phyloP scores from a whole-genome alignment of 352 stramenopile genomes.

The Phytophthora boehmeriae region DNA sequence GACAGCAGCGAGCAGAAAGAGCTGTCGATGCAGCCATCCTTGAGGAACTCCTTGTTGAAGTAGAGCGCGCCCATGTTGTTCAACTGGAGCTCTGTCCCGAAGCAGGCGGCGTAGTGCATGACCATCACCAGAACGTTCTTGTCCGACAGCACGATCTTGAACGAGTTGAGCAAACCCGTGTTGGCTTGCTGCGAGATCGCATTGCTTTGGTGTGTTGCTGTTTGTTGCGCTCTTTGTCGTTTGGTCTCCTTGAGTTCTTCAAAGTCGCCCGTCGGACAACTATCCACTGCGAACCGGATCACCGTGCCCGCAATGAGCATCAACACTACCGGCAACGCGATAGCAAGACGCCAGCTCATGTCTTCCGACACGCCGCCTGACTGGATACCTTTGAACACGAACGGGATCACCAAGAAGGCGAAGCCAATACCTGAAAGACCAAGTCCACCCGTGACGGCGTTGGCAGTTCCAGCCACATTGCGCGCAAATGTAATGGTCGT shows the following conservation, averaged over 20 bases:
- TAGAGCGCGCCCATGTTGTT: conserved; percentile 96
- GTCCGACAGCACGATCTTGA: conserved; percentile 73
- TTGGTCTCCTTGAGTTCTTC: conserved; percentile 77
- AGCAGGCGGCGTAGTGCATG: conserved; percentile 93
- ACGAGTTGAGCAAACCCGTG: conserved; percentile 39
- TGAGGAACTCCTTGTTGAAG: conserved; percentile 91
- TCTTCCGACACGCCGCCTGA: conserved; percentile 62
- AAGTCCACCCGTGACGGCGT: conserved; percentile 92
- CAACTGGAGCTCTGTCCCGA: conserved; percentile 96
- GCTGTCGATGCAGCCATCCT: conserved; percentile 46
- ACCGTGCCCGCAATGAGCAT: conserved; percentile 81
- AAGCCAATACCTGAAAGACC: conserved; percentile 94
- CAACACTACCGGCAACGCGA: conserved; percentile 88
- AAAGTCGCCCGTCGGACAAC: conserved; percentile 94
- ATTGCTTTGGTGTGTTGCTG: conserved; percentile 28
- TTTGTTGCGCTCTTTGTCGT: conserved; percentile 62
- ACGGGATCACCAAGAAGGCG: conserved; percentile 89
- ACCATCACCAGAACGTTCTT: conserved; percentile 93
- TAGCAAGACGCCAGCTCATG: conserved; percentile 91
- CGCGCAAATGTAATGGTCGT: conserved; percentile 94
- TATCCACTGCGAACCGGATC: conserved; percentile 85
- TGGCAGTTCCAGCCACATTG: conserved; percentile 93
- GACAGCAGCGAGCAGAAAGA: conserved; percentile 48
- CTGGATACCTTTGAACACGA: conserved; percentile 88
- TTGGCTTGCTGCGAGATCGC: conserved; percentile 17